A percentile compares a stretch with the other conserved stretches of the same genome.
Conservation (phyloP, 2,329 filamentous ascomycete genomes). For the Cladophialophora carrionii region DNA sequence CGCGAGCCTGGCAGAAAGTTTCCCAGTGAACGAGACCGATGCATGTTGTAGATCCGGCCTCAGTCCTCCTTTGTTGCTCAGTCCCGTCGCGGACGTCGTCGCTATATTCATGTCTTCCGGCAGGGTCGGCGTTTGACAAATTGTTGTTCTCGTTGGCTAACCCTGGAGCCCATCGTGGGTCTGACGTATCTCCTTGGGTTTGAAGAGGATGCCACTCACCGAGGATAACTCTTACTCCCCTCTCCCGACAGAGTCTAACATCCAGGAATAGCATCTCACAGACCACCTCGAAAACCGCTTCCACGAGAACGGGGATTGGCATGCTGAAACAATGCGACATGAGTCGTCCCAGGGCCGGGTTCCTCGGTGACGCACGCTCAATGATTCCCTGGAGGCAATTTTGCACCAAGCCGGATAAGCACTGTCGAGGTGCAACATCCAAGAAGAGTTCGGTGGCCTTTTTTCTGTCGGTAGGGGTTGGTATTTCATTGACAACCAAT, state of each 20-base stretch:
- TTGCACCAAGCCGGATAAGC: not conserved
- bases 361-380: not conserved
- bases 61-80: not conserved
- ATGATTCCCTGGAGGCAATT: not conserved
- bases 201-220: not conserved
- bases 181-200: not conserved
- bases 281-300: not conserved
- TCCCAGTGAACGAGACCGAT: slow-evolving; percentile 2
- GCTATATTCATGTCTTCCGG: not conserved
- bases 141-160: not conserved
- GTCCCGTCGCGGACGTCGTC: not conserved
- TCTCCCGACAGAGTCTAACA: not conserved
- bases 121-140: not conserved
- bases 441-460: not conserved
- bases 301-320: not conserved
- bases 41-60: not conserved
- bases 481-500: not conserved
- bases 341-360: too few species aligned
- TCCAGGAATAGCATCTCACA: not conserved
- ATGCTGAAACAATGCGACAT: not conserved
- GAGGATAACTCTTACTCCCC: not conserved
- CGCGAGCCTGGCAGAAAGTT: slow-evolving; percentile 1
- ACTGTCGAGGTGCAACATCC: not conserved
- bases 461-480: too few species aligned
- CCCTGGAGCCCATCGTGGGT: too few species aligned